Base-by-base conservation (phyloP, 768 basidiomycete species). In the Collybia sordida region DNA sequence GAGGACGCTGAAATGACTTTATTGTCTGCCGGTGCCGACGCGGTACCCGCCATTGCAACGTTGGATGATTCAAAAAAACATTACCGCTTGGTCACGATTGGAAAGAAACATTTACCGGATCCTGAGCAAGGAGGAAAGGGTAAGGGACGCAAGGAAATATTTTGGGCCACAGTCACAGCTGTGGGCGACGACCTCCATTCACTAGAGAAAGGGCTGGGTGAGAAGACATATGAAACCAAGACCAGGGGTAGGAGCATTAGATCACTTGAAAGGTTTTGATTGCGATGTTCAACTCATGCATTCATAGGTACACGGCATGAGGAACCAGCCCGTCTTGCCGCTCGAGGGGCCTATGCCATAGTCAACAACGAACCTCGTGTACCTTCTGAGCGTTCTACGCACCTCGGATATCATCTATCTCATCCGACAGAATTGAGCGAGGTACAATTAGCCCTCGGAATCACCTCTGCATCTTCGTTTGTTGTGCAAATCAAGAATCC, bases 401-500 rank as follows among this genome's bases (percentile, higher is more conserved):
- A 80, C 60, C 69, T 85, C 27, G 85, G 80, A 0, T 83, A 83
- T 59, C 68, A 78, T 51, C 69, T 85, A 35, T 80, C 81, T 4
- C 81, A 86, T 53, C 79, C 77, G 0, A 52, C 65, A 15, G 67
- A 72, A 15, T 59, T 75, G 34, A 80, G 81, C 8, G 74, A 80
- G 3, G 82, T 85, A 0, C 86, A 86, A 51, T 58, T 68, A 17
- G 76, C 70, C 5, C 67, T 88, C 4, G 81, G 81, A 3, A 80
- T 87, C 48, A 64, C 73, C 43, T 64, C 66, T 0, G 75, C 78
- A 0, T 79, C 78, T 0, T 78, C 78, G 0, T 86, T 84, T 54
- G 67, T 81, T 14, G 34, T 86, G 4, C 82, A 85, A 53, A 78
- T 85, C 42, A 85, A 83, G 67, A 84, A 85, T 52, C 82, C 82